Percentiles rank a stretch among this genome's conserved stretches.
Evolutionary conservation across 768 basidiomycete species (phyloP).

Genomic region (Macrocybe gigantea): DNA sequence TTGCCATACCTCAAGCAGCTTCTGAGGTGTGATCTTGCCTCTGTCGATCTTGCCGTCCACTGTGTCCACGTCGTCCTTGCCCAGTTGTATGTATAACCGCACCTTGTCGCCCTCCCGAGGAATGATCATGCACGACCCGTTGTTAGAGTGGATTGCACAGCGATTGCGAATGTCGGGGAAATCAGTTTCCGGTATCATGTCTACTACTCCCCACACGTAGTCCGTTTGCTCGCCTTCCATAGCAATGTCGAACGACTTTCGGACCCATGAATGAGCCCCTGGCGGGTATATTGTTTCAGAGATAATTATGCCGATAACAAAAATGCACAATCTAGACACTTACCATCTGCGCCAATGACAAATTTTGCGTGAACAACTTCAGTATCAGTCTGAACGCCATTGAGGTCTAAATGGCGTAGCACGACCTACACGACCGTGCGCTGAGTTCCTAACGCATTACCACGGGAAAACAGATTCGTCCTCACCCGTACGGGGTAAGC

Average conservation of each 20-base stretch:
- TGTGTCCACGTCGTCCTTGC: conserved; percentile 36
- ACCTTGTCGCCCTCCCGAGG: conserved; percentile 67
- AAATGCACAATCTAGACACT: conserved; percentile 2
- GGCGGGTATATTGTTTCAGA: conserved; percentile 1
- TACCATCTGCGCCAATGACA: conserved; percentile 73
- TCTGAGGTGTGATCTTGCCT: conserved; percentile 38
- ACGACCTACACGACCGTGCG: conserved; percentile 27
- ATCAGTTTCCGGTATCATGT: conserved; percentile 63
- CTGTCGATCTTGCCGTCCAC: conserved; percentile 50
- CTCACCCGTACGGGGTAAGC: conserved; percentile 32
- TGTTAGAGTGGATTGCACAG: conserved; percentile 60
- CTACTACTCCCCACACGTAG: conserved; percentile 81
- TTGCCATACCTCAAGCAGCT: conserved; percentile 43
- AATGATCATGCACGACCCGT: conserved; percentile 68
- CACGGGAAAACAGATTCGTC: background rate
- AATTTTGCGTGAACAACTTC: conserved; percentile 69
- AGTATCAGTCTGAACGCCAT: conserved; percentile 26
- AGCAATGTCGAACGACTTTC: conserved; percentile 53
- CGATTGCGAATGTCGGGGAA: conserved; percentile 73
- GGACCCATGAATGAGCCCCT: conserved; percentile 84
- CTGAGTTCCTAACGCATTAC: background rate
- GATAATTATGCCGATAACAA: background rate
- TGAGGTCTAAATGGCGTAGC: conserved; percentile 33
- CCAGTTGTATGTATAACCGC: conserved; percentile 67
- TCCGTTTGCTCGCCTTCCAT: conserved; percentile 81